Conservation (phyloP, 2,329 filamentous ascomycete species). For the Paraphaeosphaeria minitans region DNA sequence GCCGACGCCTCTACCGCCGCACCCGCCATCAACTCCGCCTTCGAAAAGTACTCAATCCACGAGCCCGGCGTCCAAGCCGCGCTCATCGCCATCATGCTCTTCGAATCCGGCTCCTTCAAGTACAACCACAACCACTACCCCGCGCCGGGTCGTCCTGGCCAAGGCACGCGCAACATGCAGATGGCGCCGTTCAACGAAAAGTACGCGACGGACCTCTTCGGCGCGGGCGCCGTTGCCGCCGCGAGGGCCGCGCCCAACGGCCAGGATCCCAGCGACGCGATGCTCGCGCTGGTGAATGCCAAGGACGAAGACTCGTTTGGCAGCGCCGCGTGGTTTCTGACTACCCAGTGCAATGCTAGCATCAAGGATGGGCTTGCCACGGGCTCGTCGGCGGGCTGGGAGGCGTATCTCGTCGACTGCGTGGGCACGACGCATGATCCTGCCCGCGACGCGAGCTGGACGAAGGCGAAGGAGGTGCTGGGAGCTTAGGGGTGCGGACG, state of each 20-base stretch:
- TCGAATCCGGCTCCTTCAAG: conserved; percentile 71
- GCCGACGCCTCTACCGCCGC: conserved; percentile 62
- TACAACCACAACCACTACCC: conserved; percentile 72
- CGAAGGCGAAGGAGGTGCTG: neutral
- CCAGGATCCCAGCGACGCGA: conserved; percentile 48
- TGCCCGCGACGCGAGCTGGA: neutral
- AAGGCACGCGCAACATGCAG: conserved; percentile 75
- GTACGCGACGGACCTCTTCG: conserved; percentile 59
- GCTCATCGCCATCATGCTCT: conserved; percentile 71
- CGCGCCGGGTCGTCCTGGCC: conserved; percentile 61
- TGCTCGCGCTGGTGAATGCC: conserved; percentile 56
- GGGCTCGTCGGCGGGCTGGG: conserved; percentile 58
- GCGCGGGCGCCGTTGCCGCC: conserved; percentile 31
- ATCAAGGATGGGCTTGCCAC: conserved; percentile 52
- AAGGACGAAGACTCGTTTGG: conserved; percentile 59
- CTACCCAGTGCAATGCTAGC: conserved; percentile 56
- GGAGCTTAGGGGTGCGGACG: conserved; percentile 8
- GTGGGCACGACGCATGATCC: conserved; percentile 36
- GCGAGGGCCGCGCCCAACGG: conserved; percentile 28
- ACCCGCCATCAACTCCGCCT: conserved; percentile 60
- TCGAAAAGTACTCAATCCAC: conserved; percentile 63
- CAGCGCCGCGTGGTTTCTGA: conserved; percentile 66
- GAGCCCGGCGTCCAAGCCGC: conserved; percentile 68
- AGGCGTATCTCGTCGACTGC: conserved; percentile 60
- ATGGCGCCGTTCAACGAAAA: conserved; percentile 58